Evolutionary conservation across 345 rosid species (phyloP).

Genomic region (Eucalyptus sp.): DNA sequence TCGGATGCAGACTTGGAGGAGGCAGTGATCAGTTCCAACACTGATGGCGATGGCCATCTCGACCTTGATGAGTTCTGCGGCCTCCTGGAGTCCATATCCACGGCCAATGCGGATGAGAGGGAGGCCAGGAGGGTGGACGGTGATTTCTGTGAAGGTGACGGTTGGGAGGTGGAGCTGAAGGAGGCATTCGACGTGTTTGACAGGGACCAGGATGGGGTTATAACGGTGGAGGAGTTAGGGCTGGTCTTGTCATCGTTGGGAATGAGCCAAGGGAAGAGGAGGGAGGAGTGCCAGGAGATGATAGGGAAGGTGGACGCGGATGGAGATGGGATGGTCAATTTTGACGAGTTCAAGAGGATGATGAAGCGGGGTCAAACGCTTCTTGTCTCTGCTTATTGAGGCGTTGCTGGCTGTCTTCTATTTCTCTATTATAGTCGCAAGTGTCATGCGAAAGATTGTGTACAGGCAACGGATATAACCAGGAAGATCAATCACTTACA

Average conservation of each 20-base stretch:
- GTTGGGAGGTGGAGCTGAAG: constrained; percentile 54
- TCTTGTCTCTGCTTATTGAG: background rate
- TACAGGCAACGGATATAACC: background rate
- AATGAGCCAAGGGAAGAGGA: constrained; percentile 65
- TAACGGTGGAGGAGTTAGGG: constrained; percentile 71
- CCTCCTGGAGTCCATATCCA: constrained; percentile 15
- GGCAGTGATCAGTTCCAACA: constrained; percentile 69
- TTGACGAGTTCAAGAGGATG: constrained; percentile 80
- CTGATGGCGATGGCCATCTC: constrained; percentile 66
- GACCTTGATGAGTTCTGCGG: constrained; percentile 80
- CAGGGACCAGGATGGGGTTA: constrained; percentile 82
- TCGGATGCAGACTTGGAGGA: constrained; percentile 47
- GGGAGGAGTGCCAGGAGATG: constrained; percentile 79
- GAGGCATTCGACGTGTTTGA: constrained; percentile 89
- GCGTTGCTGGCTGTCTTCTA: background rate
- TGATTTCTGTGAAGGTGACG: background rate
- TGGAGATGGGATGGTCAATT: constrained; percentile 89
- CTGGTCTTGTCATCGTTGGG: constrained; percentile 74
- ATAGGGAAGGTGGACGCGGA: constrained; percentile 83
- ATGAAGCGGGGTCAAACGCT: constrained; percentile 42
- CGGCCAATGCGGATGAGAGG: constrained; percentile 66
- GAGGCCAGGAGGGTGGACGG: constrained; percentile 13
- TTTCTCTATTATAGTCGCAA: background rate
- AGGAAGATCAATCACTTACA: background rate
- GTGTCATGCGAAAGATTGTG: background rate